Conservation (phyloP, 208 protist genomes). For the Wallacemonas sp. region DNA sequence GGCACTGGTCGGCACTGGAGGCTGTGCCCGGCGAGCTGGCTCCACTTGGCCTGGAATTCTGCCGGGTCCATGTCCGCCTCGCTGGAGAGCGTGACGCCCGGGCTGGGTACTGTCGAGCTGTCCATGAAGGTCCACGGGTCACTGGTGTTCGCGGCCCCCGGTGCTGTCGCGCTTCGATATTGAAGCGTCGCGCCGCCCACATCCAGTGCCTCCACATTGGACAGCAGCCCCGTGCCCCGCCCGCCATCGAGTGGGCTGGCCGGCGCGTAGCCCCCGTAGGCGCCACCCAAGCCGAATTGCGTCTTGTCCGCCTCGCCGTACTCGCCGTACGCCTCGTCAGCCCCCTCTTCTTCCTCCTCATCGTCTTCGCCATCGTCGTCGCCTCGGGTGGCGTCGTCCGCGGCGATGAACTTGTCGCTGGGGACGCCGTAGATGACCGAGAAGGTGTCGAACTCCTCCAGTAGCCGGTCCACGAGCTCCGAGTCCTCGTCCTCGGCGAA, state of each 20-base stretch:
- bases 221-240: not conserved
- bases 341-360: conserved; percentile 14
- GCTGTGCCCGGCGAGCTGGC: conserved; percentile 21
- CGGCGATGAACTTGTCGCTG: conserved; percentile 33
- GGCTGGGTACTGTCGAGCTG: not conserved
- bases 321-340: conserved; percentile 18
- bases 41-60: conserved; percentile 37
- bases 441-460: conserved; percentile 91
- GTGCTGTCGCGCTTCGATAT: not conserved
- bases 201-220: not conserved
- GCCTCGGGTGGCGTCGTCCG: not conserved
- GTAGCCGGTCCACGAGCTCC: conserved; percentile 71
- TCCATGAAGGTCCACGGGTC: not conserved
- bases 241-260: not conserved
- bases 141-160: too few relatives aligned
- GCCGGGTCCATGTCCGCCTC: conserved; percentile 40
- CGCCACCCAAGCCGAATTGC: not conserved
- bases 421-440: conserved; percentile 80
- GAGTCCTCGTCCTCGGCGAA: conserved; percentile 74
- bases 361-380: conserved; percentile 23
- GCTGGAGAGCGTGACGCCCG: conserved; percentile 19
- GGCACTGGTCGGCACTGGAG: not conserved
- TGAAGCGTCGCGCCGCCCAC: not conserved
- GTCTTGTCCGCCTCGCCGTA: conserved; percentile 11
- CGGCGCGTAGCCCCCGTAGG: conserved; percentile 1